Percentiles rank a stretch among this genome's conserved stretches.
Evolutionary conservation across 805 yeast genomes (phyloP).

Genomic region (Candida succiphila): DNA sequence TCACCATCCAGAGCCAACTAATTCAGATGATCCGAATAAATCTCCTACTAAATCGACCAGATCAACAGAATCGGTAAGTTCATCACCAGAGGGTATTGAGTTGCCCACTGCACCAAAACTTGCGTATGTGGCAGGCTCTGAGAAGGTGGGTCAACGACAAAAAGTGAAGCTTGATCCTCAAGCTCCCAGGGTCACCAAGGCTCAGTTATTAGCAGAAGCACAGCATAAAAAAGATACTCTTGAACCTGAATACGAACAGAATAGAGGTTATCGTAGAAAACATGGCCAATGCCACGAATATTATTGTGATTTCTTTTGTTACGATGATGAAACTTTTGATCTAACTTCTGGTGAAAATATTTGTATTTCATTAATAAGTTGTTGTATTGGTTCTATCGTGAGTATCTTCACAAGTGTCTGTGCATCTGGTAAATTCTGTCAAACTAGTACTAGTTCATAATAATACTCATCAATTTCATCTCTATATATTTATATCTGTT

Average conservation of each 20-base stretch:
- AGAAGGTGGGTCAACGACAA: background rate
- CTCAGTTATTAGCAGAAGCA: background rate
- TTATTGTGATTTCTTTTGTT: constrained; percentile 9
- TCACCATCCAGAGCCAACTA: background rate
- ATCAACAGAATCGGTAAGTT: background rate
- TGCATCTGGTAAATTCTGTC: background rate
- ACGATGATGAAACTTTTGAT: constrained; percentile 4
- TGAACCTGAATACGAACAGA: background rate
- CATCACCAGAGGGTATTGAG: too few species aligned
- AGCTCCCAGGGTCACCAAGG: background rate
- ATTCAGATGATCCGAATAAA: background rate
- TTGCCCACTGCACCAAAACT: background rate
- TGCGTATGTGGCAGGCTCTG: background rate
- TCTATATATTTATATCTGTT: background rate
- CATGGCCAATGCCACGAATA: constrained; percentile 21
- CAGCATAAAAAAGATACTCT: too few species aligned
- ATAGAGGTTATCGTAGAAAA: constrained; percentile 16
- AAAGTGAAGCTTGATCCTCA: background rate
- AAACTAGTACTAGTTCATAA: background rate
- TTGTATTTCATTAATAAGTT: background rate
- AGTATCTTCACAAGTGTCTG: background rate
- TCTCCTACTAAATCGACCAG: background rate
- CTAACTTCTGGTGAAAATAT: constrained; percentile 6
- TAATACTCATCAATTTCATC: background rate
- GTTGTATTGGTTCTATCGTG: background rate